Percentiles rank a stretch among this genome's conserved stretches.
phyloP scores from a whole-genome alignment of 768 basidiomycete species.

The Scleroderma bovista region DNA sequence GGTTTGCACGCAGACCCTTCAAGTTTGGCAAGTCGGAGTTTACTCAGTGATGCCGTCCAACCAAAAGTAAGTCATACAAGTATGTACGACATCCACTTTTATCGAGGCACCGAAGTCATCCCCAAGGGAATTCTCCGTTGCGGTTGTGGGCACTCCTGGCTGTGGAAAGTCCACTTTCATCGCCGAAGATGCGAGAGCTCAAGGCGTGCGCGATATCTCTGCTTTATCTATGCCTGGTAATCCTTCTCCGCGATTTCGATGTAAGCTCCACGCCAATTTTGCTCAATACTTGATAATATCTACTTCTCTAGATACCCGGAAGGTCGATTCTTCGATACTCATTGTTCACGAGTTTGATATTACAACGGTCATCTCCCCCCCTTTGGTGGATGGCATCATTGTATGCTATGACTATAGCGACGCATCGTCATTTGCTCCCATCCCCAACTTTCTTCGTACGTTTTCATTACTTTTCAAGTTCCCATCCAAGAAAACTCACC shows the following conservation, averaged over 20 bases:
- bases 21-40: constrained; percentile 8
- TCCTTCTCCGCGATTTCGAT: constrained; percentile 35
- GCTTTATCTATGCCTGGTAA: constrained; percentile 29
- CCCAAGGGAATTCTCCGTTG: constrained; percentile 48
- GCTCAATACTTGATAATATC: constrained; percentile 11
- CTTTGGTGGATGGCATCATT: constrained; percentile 69
- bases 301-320: constrained; percentile 31
- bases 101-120: constrained; percentile 18
- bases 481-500: constrained; percentile 6
- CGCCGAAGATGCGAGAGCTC: constrained; percentile 64
- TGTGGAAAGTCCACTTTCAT: constrained; percentile 88
- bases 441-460: constrained; percentile 70
- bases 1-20: constrained; percentile 36
- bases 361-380: constrained; percentile 49
- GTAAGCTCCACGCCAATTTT: constrained; percentile 23
- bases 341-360: constrained; percentile 55
- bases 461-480: constrained; percentile 12
- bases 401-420: constrained; percentile 81
- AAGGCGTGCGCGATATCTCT: constrained; percentile 43
- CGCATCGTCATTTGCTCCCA: constrained; percentile 54
- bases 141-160: constrained; percentile 69
- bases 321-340: constrained; percentile 30
- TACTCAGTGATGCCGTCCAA: constrained; percentile 14
- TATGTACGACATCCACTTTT: not conserved
- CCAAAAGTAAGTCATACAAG: constrained; percentile 18